Base-by-base conservation (phyloP, 192 early-diverging fungal genomes). In the Geranomyces variabilis region DNA sequence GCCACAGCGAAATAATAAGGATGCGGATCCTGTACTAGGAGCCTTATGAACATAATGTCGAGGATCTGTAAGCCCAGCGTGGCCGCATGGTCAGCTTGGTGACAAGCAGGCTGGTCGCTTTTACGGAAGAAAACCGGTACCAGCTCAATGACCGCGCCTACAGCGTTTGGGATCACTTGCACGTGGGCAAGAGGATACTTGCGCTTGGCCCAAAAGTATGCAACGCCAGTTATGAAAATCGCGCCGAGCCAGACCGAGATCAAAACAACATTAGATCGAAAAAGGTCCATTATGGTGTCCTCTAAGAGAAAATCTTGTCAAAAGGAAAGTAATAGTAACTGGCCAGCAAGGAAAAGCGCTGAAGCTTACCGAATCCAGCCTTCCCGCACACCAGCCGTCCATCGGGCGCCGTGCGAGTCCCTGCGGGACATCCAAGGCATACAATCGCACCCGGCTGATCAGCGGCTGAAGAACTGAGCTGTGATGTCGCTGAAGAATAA, bases 351-450 rank as follows among this genome's bases (percentile, higher is more conserved):
- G 67, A 12, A 33, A 24, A 53, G 6, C 51, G 4, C 3, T 15
- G 15, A n/a, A 53, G 51, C 17, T 53, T 53, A 69, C 67, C 67
- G 34, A 69, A 69, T 0, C 67, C 67, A n/a, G 55, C n/a, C 24
- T 57, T 53, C 55, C 67, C 67, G 26, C 67, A 69, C 10, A 69
- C 33, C 1, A 69, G 14, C 55, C 67, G n/a, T 8, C 67, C 67
- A 57, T 69, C 67, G 4, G 48, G 4, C 15, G 22, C 47, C 30
- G 31, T 57, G 36, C 53, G 47, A 24, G 67, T 69, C 17, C 67
- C 67, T 13, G 67, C 26, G 15, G 67, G 67, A 69, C 67, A 69
- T n/a, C 67, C 67, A 12, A 57, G 45, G 55, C 67, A 69, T 7
- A 30, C 33, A 12, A 69, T 33, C 19, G 30, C 67, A 7, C 26